Base-by-base conservation (phyloP, 768 basidiomycete species). In the Butyriboletus loyo region DNA sequence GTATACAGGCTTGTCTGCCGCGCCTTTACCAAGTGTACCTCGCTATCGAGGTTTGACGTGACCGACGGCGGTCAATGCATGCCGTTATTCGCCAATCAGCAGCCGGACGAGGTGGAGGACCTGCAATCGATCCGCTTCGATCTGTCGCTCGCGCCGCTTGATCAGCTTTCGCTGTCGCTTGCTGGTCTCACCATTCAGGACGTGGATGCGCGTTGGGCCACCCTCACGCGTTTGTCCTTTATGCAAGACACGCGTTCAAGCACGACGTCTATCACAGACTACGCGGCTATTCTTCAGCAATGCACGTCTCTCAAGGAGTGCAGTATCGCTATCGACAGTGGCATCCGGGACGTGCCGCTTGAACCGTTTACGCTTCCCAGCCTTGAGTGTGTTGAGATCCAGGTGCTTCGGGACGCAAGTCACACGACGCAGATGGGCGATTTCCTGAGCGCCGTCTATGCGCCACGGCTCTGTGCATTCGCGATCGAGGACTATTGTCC, bases 241-340 rank as follows among this genome's bases (percentile, higher is more conserved):
- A 67, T 67, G 62, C 57, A 57, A n/a, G 54, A 65, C 27, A 54
- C 55, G n/a, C 53, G 49, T 32, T 46, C 60, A 17, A 65, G 60
- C 36, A 42, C 52, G 31, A 47, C 60, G 8, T 57, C 65, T 0
- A 48, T 67, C 50, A 53, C 54, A 2, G 60, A 60, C 28, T 66
- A 67, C 15, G 49, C 52, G 14, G 15, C 39, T 7, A 30, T 66
- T 17, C 55, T 66, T 15, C 52, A 7, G 44, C 60, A 66, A 14
- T 66, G 65, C 34, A 52, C 38, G 19, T 55, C 53, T 17, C 65
- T 66, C 50, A 57, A 49, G 35, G 62, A 65, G 30, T 65, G 63
- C 24, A 24, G 40, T 7, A 46, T 66, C 21, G 19, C 55, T 9
- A 53, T 66, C 44, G 65, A 56, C 30, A 36, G 39, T 21, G 47